Conservation (phyloP, 768 basidiomycete species). For the Phlebiopsis flavidoalba region DNA sequence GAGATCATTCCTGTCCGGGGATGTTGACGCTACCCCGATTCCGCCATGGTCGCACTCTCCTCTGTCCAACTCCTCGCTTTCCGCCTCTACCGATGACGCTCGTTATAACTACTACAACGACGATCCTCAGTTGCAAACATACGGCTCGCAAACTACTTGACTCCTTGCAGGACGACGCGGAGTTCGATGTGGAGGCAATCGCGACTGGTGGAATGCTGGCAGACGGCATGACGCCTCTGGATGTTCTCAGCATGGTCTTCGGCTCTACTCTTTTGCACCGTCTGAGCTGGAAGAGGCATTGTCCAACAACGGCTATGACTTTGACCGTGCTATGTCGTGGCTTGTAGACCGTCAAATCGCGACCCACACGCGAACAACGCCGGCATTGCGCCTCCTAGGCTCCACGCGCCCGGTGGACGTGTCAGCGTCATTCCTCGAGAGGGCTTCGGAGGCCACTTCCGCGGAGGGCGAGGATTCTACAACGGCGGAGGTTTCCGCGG, state of each 20-base stretch:
- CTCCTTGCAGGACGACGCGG: slow-evolving; percentile 10
- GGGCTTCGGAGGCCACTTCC: slow-evolving; percentile 28
- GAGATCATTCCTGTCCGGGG: slow-evolving; percentile 58
- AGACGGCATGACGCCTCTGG: slow-evolving; percentile 96
- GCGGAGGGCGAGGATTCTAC: slow-evolving; percentile 37
- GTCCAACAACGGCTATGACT: slow-evolving; percentile 83
- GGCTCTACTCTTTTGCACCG: slow-evolving; percentile 83
- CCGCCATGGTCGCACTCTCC: slow-evolving; percentile 50
- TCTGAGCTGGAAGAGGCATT: slow-evolving; percentile 94
- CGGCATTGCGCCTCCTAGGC: slow-evolving; percentile 32
- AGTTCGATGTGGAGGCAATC: slow-evolving; percentile 44
- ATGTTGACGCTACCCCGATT: slow-evolving; percentile 52
- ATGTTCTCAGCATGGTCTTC: slow-evolving; percentile 92
- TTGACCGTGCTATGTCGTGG: slow-evolving; percentile 94
- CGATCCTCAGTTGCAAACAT: slow-evolving; percentile 14
- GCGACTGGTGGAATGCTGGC: slow-evolving; percentile 47
- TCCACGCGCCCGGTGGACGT: slow-evolving; percentile 63
- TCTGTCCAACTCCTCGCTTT: slow-evolving; percentile 43
- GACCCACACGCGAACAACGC: slow-evolving; percentile 24
- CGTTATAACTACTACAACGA: slow-evolving; percentile 15
- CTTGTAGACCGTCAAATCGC: slow-evolving; percentile 73
- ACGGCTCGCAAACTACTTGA: slow-evolving; percentile 4
- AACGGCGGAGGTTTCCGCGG: slow-evolving; percentile 21
- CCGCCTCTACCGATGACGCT: slow-evolving; percentile 49
- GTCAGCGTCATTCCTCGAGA: slow-evolving; percentile 65